Percentiles rank a stretch among this genome's conserved stretches.
Conservation (phyloP, 75 land plant genomes). For the Isoetes taiwanensis region DNA sequence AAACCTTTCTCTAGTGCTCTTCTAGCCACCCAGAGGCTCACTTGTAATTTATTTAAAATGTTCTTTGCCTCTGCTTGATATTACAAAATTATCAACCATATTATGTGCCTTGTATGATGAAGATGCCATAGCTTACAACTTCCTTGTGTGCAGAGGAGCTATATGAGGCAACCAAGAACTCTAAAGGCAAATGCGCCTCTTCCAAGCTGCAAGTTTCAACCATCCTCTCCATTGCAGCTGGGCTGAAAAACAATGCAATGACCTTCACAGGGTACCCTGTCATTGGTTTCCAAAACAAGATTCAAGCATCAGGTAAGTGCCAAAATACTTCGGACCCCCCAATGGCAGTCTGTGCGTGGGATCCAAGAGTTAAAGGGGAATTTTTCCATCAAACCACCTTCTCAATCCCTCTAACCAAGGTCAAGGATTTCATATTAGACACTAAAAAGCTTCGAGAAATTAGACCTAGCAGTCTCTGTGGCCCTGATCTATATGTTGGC, state of each 20-base stretch:
- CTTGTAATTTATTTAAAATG: too few relatives aligned
- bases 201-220: constrained; percentile 13
- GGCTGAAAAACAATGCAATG: constrained; percentile 41
- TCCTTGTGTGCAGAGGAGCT: constrained; percentile 28
- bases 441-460: constrained; percentile 38
- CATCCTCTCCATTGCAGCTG: constrained; percentile 10
- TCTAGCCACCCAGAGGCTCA: too few relatives aligned
- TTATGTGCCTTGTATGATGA: background rate
- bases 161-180: constrained; percentile 22
- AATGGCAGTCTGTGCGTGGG: constrained; percentile 54
- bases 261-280: constrained; percentile 47
- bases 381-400: constrained; percentile 53
- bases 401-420: constrained; percentile 22
- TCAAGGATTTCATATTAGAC: constrained; percentile 46
- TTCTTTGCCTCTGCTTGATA: too few relatives aligned
- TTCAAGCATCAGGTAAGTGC: constrained; percentile 28
- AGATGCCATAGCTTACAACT: background rate
- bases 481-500: constrained; percentile 54
- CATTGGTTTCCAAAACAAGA: constrained; percentile 42
- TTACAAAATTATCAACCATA: too few relatives aligned
- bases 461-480: constrained; percentile 37
- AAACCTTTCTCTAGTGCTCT: too few relatives aligned
- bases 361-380: constrained; percentile 33
- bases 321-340: background rate
- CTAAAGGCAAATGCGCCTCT: constrained; percentile 31